phyloP scores from a whole-genome alignment of 495 filamentous ascomycete genomes.

The Durotheca rogersii region DNA sequence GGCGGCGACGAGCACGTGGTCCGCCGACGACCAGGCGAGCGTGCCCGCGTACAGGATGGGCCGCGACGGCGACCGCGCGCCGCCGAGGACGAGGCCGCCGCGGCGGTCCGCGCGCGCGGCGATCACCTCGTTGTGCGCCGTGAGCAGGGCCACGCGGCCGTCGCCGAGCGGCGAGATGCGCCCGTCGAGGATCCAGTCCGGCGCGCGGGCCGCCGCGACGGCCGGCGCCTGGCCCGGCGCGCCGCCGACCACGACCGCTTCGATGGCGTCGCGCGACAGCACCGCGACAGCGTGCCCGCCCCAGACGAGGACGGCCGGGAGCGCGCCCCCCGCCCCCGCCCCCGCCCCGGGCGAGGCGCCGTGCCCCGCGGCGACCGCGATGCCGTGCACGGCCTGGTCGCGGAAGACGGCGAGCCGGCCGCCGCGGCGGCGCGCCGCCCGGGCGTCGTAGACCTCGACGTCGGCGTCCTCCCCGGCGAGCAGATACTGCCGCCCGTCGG shows the following conservation, averaged over 20 bases:
- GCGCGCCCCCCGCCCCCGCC: slow-evolving; percentile 37
- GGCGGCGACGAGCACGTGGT: slow-evolving; percentile 70
- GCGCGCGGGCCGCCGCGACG: slow-evolving; percentile 39
- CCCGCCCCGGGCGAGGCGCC: slow-evolving; percentile 61
- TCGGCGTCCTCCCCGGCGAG: slow-evolving; percentile 74
- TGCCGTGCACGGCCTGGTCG: slow-evolving; percentile 69
- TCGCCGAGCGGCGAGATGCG: slow-evolving; percentile 48
- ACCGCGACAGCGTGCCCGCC: slow-evolving; percentile 49
- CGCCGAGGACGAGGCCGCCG: slow-evolving; percentile 31
- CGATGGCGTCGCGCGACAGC: slow-evolving; percentile 23
- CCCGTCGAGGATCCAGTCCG: slow-evolving; percentile 87
- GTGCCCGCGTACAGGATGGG: slow-evolving; percentile 89
- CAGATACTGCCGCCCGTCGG: slow-evolving; percentile 45
- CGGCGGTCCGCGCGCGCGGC: slow-evolving; percentile 32
- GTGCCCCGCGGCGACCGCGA: slow-evolving; percentile 43
- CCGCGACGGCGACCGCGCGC: slow-evolving; percentile 66
- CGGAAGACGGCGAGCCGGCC: slow-evolving; percentile 54
- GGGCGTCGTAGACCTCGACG: slow-evolving; percentile 60
- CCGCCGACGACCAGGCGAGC: slow-evolving; percentile 57
- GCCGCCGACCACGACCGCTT: slow-evolving; percentile 23
- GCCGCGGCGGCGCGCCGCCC: slow-evolving; percentile 37
- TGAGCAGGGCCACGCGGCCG: slow-evolving; percentile 56
- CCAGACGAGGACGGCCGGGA: slow-evolving; percentile 62
- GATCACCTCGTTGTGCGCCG: slow-evolving; percentile 78
- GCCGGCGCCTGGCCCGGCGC: not conserved